Percentiles rank a stretch among this genome's conserved stretches.
These are phyloP conservation scores for Moricandia moricandioides DNA, from an alignment of 345 rosid species.

Conservation along the genomic window DNA sequence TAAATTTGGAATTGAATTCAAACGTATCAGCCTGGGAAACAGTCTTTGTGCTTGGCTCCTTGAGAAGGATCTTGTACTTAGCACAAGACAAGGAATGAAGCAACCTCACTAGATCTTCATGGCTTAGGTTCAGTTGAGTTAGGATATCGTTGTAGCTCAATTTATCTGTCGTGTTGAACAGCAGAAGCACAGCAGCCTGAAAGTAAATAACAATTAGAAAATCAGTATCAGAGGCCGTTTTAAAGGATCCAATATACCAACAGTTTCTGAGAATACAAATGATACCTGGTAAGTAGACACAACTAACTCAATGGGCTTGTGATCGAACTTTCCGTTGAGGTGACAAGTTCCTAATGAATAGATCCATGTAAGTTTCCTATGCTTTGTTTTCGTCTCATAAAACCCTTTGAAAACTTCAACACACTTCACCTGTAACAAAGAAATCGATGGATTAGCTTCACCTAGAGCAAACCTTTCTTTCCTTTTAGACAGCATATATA, in stretches of 20 bases:
- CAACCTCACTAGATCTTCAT: slow-evolving; percentile 81
- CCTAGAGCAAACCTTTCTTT: neutral
- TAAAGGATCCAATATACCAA: neutral
- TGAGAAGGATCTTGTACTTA: slow-evolving; percentile 69
- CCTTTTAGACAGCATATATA: neutral
- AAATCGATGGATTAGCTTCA: neutral
- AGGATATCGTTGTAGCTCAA: slow-evolving; percentile 79
- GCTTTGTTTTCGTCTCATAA: slow-evolving; percentile 51
- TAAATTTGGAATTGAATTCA: slow-evolving; percentile 74
- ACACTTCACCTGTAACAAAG: slow-evolving; percentile 58
- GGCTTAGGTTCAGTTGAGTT: slow-evolving; percentile 73
- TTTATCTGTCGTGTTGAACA: slow-evolving; percentile 77
- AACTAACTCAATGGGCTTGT: slow-evolving; percentile 55
- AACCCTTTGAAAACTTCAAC: slow-evolving; percentile 60
- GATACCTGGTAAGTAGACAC: slow-evolving; percentile 78
- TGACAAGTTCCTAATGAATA: slow-evolving; percentile 66
- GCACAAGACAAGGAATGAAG: slow-evolving; percentile 90
- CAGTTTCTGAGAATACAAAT: neutral
- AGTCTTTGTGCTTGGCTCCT: slow-evolving; percentile 64
- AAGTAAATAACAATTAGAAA: neutral
- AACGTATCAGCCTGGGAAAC: slow-evolving; percentile 56
- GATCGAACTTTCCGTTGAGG: slow-evolving; percentile 57
- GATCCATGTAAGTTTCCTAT: slow-evolving; percentile 66
- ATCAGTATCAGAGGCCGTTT: neutral
- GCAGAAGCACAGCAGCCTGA: slow-evolving; percentile 84